phyloP scores from a whole-genome alignment of 305 asterid species.

The Rubia tinctorum region DNA sequence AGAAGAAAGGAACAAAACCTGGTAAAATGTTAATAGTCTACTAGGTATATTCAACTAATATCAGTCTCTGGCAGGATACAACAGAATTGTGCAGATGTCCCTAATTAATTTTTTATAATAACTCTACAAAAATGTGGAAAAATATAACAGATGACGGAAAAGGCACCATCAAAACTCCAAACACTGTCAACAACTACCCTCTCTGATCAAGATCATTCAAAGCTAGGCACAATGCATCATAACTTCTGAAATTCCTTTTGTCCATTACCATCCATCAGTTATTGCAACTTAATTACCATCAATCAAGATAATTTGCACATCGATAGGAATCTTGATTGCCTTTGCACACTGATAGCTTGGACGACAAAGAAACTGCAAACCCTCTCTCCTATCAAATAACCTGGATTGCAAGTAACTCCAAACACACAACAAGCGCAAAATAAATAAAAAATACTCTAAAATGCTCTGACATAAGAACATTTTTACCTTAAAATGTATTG shows the following conservation, averaged over 20 bases:
- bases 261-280: not conserved
- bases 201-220: not conserved
- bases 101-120: not conserved
- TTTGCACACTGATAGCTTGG: not conserved
- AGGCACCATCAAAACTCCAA: not conserved
- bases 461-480: not conserved
- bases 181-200: too few species aligned
- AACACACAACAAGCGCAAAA: too few species aligned
- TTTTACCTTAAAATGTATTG: too few species aligned
- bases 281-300: not conserved
- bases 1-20: not conserved
- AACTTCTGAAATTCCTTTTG: not conserved
- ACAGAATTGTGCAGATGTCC: not conserved
- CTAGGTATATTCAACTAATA: not conserved
- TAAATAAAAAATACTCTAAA: too few species aligned
- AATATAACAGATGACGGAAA: not conserved
- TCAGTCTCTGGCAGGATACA: not conserved
- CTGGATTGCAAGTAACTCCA: not conserved
- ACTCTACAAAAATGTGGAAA: not conserved
- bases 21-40: not conserved
- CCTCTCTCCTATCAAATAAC: not conserved
- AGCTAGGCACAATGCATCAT: not conserved
- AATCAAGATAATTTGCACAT: not conserved
- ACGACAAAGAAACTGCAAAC: not conserved
- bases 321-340: not conserved